Evolutionary conservation across 2,329 filamentous ascomycete genomes (phyloP).

Genomic region (Aaosphaeria pasadenensis): DNA sequence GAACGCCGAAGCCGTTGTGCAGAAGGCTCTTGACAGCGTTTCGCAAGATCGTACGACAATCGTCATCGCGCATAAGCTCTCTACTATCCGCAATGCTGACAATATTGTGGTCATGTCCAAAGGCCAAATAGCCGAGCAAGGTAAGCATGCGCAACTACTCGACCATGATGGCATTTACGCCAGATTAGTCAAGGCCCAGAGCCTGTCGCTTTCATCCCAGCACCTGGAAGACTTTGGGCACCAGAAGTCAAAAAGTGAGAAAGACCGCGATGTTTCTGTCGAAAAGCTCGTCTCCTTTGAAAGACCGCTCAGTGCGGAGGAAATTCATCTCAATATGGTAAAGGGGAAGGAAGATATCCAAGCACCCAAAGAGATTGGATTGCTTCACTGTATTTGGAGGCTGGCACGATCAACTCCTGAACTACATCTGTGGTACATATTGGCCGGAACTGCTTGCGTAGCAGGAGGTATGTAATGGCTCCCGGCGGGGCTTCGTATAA

Average conservation of each 20-base stretch:
- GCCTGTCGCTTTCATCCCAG: too few relatives aligned
- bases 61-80: slow-evolving; percentile 87
- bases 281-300: too few relatives aligned
- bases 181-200: slow-evolving; percentile 2
- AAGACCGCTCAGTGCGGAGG: too few relatives aligned
- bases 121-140: slow-evolving; percentile 81
- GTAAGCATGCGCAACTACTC: slow-evolving; percentile 70
- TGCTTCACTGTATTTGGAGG: not conserved
- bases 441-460: too few relatives aligned
- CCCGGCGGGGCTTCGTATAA: too few relatives aligned
- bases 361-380: too few relatives aligned
- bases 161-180: slow-evolving; percentile 5
- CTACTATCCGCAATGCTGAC: slow-evolving; percentile 84
- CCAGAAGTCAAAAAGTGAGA: too few relatives aligned
- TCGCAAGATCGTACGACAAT: slow-evolving; percentile 84
- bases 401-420: not conserved
- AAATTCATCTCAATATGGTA: too few relatives aligned
- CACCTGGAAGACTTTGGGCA: too few relatives aligned
- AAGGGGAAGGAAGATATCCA: too few relatives aligned
- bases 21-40: slow-evolving; percentile 67
- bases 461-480: too few relatives aligned
- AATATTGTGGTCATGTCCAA: slow-evolving; percentile 90
- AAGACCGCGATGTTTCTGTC: too few relatives aligned
- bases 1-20: slow-evolving; percentile 42
- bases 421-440: not conserved